Evolutionary conservation across 306 rosid genomes (phyloP), one percentile per base, ranked within the genome.

Genomic region (Trichosanthes cucumerina): DNA sequence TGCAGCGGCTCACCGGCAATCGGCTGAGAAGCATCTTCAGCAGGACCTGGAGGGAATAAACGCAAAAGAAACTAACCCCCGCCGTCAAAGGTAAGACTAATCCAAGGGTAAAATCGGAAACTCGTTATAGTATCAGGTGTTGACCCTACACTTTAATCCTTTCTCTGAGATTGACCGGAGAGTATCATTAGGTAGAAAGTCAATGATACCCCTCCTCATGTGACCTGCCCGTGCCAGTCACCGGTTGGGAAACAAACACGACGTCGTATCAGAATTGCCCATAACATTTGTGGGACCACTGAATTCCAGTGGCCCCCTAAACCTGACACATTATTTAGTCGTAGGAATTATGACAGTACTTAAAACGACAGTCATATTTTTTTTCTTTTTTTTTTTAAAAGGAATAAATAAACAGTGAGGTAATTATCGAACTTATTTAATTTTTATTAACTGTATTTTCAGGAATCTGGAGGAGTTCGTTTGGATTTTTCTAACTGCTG

Each of bases 21-120:
- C 83, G 89, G 76, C 83, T 88, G 13, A 84, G 82, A 79, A 80
- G 72, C 64, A 84, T 88, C 70, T 82, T 88, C 86, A 70, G 82
- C 80, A 54, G 84, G 85, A 80, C 81, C 16, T 86, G 89, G 91
- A 82, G 88, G 88, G 91, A 88, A 86, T 84, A 72, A 64, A 81
- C 80, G 12, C 65, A 78, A 76, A 75, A 84, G 79, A 62, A 77
- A 79, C 83, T 79, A 81, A 85, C 88, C 81, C 87, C 81, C 74
- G 87, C 84, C 87, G 81, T 52, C 23, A 71, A 80, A 71, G 91
- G 88, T 85, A 57, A 72, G 80, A 50, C 18, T 36, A 4, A 38
- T 31, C 8, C 2, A 9, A 58, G 87, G 85, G 79, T 76, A 81
- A 38, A 46, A 49, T 31, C 38, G 81, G 81, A 77, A 72, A 56